Evolutionary conservation across 345 rosid genomes (phyloP), one percentile per base, ranked within the genome.

Genomic region (Melaleuca quinquenervia): DNA sequence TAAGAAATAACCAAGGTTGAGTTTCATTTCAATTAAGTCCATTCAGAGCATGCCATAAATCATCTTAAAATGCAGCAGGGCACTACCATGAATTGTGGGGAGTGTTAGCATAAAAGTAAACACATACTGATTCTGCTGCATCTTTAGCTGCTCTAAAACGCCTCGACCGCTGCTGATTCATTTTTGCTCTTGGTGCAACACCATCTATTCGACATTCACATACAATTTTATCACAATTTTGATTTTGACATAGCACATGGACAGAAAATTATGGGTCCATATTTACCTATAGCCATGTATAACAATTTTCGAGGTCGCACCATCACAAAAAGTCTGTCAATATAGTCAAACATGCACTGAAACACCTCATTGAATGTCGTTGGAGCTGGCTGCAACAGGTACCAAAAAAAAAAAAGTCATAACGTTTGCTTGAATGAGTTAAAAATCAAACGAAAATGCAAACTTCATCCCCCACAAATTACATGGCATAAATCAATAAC

Each of bases 121-220:
- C 52, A 88, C 96, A 86, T 91, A 97, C 98, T 89, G 93, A 96
- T 45, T 95, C 98, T 49, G 91, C 91, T 80, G 98, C 97, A 92
- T 96, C 99, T 87, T 96, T 95, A 45, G 99, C 98, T 74, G 99
- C 93, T 89, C 98, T 91, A 88, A 97, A 97, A 62, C 99, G 93
- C 93, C 99, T 93, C 27, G 98, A 94, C 27, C 99, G 92, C 84
- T 97, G 99, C 83, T 96, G 99, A 89, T 97, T 97, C 98, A 97
- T 97, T 89, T 97, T 96, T 18, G 99, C 99, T 84, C 99, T 92
- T 49, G 99, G 99, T 36, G 99, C 99, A 18, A 97, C 99, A 84
- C 99, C 98, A 88, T 97, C 99, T 97, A 88, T 86, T 58, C 82
- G 88, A 55, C 80, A 82, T 56, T 87, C 76, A 86, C 36, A 87